Evolutionary conservation across 345 rosid species (phyloP).

Genomic region (Salix caprea): DNA sequence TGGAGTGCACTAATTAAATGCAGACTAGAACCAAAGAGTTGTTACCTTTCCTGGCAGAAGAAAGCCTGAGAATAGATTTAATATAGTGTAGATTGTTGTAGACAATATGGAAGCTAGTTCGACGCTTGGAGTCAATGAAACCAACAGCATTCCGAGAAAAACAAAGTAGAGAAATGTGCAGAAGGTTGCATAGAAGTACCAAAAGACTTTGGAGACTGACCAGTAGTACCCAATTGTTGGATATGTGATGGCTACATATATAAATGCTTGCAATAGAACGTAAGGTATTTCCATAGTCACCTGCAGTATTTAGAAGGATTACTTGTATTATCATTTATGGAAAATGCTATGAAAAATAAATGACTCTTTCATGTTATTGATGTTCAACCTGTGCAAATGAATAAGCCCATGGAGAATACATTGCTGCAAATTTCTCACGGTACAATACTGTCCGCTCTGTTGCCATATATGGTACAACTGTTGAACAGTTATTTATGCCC

Average conservation of each 20-base stretch:
- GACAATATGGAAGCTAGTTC: slow-evolving; percentile 4
- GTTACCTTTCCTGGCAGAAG: slow-evolving; percentile 27
- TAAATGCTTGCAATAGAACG: neutral
- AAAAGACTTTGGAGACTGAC: slow-evolving; percentile 19
- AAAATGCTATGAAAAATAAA: neutral
- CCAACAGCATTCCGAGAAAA: slow-evolving; percentile 27
- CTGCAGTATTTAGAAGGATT: neutral
- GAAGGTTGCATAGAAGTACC: slow-evolving; percentile 22
- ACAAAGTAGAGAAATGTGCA: slow-evolving; percentile 23
- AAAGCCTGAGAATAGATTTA: slow-evolving; percentile 32
- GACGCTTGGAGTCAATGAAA: slow-evolving; percentile 16
- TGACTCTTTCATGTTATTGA: too few species aligned
- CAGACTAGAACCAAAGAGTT: too few species aligned
- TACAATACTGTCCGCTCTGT: neutral
- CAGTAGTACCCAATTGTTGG: slow-evolving; percentile 7
- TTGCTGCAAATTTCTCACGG: neutral
- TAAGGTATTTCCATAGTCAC: slow-evolving; percentile 24
- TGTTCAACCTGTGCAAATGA: neutral
- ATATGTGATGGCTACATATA: slow-evolving; percentile 3
- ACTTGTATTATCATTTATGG: too few species aligned
- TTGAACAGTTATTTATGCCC: neutral
- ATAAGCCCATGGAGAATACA: slow-evolving; percentile 1
- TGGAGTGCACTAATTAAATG: neutral
- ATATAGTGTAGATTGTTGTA: slow-evolving; percentile 16
- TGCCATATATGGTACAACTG: neutral